phyloP scores from a whole-genome alignment of 306 rosid species.

The Pterocarpus macrocarpus region DNA sequence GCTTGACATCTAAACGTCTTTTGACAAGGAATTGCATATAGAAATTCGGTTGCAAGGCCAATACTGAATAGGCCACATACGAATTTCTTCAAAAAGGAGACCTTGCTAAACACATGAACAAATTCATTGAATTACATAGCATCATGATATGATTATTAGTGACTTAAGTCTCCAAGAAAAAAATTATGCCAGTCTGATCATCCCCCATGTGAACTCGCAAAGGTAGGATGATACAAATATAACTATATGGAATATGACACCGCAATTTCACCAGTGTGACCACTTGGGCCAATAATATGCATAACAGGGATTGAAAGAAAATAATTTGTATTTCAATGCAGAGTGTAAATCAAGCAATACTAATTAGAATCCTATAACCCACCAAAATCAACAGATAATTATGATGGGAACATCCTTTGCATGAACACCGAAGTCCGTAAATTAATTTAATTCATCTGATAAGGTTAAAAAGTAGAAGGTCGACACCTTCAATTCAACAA shows the following conservation, averaged over 20 bases:
- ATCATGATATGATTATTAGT: not conserved
- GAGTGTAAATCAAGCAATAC: constrained; percentile 3
- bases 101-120: not conserved
- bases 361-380: not conserved
- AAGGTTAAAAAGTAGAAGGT: not conserved
- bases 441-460: not conserved
- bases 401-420: not conserved
- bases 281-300: not conserved
- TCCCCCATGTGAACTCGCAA: not conserved
- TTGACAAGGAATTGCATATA: constrained; percentile 6
- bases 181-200: too few relatives aligned
- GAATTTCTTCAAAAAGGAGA: not conserved
- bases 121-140: not conserved
- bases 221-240: constrained; percentile 1
- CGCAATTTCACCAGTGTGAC: not conserved
- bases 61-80: not conserved
- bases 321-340: not conserved
- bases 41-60: not conserved
- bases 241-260: not conserved
- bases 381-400: not conserved
- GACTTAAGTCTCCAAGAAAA: too few relatives aligned
- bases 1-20: constrained; percentile 25
- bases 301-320: not conserved
- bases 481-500: constrained; percentile 10
- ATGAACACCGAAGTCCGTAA: not conserved